phyloP scores from a whole-genome alignment of 495 filamentous ascomycete genomes.

The Lichenothelia convexa region DNA sequence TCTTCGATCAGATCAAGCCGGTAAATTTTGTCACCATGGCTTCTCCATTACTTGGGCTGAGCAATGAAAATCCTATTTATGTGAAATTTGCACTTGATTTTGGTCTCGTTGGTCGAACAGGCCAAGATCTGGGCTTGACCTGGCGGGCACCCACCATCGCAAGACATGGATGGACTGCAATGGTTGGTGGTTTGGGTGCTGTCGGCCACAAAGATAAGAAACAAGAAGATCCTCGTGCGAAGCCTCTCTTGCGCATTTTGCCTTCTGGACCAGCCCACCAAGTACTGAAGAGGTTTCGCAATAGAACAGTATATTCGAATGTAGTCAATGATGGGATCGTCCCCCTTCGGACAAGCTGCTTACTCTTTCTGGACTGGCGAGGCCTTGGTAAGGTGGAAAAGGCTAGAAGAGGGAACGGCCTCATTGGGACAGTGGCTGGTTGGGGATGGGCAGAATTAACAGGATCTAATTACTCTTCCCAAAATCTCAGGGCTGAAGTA shows the following conservation, averaged over 20 bases:
- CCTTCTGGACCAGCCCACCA: constrained; percentile 85
- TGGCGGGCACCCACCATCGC: constrained; percentile 78
- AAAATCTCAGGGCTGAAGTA: constrained; percentile 19
- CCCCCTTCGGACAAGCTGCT: constrained; percentile 78
- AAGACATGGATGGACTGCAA: constrained; percentile 69
- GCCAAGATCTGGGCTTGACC: constrained; percentile 83
- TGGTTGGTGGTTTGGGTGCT: constrained; percentile 60
- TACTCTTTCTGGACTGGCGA: constrained; percentile 95
- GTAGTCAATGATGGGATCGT: constrained; percentile 98
- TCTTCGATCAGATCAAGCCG: constrained; percentile 73
- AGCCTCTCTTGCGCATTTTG: constrained; percentile 76
- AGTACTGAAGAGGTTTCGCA: constrained; percentile 70
- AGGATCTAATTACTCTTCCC: constrained; percentile 49
- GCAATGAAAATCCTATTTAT: constrained; percentile 94
- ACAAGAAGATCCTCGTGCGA: constrained; percentile 55
- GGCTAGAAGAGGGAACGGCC: constrained; percentile 72
- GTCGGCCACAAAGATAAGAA: constrained; percentile 40
- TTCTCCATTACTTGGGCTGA: constrained; percentile 77
- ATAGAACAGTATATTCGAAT: constrained; percentile 88
- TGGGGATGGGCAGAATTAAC: constrained; percentile 95
- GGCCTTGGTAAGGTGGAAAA: constrained; percentile 87
- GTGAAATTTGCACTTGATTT: constrained; percentile 94
- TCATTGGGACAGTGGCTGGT: constrained; percentile 77
- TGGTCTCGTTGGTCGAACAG: constrained; percentile 83
- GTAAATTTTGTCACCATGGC: constrained; percentile 90